Evolutionary conservation across 495 filamentous ascomycete genomes (phyloP).

Genomic region (Tirmania nivea): DNA sequence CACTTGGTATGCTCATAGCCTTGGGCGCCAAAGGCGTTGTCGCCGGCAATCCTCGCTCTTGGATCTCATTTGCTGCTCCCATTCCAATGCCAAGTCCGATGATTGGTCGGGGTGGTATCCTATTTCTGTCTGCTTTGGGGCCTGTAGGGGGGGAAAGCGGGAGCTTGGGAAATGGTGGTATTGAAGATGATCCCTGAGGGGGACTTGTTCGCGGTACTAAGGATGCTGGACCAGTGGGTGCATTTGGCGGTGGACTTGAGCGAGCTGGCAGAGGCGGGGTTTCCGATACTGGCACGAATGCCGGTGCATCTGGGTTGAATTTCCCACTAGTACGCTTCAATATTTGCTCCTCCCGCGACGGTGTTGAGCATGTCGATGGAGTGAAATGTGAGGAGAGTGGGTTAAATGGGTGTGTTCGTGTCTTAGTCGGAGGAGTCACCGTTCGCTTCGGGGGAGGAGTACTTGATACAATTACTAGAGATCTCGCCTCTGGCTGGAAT

Average conservation of each 20-base stretch:
- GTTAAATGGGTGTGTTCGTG: neutral
- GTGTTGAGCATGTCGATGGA: neutral
- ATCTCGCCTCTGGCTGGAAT: neutral
- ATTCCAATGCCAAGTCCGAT: neutral
- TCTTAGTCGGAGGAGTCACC: neutral
- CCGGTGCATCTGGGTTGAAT: neutral
- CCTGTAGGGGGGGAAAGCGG: neutral
- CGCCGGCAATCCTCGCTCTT: neutral
- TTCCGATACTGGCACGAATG: neutral
- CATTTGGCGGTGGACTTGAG: neutral
- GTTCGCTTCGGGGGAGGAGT: neutral
- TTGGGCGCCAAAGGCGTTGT: neutral
- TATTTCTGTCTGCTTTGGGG: neutral
- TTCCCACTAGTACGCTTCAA: neutral
- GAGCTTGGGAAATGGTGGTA: neutral
- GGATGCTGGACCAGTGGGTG: neutral
- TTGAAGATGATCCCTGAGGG: neutral
- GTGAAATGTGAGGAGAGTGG: too few species aligned
- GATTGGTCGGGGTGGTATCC: neutral
- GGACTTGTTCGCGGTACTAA: neutral
- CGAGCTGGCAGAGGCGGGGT: neutral
- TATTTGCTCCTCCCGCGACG: neutral
- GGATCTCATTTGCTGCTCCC: neutral
- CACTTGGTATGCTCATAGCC: neutral
- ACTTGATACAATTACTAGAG: neutral